These are phyloP conservation scores for Pelargonium myrrhifolium DNA, from an alignment of 441 rosid species.

Conservation along the genomic window DNA sequence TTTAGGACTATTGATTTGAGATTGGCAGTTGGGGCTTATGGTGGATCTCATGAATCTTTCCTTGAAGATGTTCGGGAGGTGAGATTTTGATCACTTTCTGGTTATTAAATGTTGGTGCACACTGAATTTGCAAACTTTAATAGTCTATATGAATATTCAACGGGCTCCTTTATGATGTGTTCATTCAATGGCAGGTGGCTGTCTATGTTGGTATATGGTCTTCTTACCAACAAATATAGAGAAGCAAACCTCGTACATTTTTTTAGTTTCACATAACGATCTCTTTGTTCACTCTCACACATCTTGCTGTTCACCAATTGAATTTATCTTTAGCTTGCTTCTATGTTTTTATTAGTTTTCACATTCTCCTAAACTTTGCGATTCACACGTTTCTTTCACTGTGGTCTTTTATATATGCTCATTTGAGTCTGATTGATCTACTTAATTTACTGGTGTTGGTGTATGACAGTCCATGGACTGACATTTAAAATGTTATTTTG, in stretches of 20 bases:
- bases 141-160: neutral
- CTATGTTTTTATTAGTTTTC: neutral
- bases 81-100: slow-evolving; percentile 18
- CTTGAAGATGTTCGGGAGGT: slow-evolving; percentile 97
- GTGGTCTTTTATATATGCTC: neutral
- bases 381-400: neutral
- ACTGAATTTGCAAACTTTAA: neutral
- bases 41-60: slow-evolving; percentile 83
- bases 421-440: neutral
- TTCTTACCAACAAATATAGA: neutral
- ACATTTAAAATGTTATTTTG: slow-evolving; percentile 30
- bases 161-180: neutral
- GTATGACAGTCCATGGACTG: slow-evolving; percentile 1
- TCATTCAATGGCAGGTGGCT: neutral
- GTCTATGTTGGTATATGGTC: neutral
- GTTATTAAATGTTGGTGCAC: neutral
- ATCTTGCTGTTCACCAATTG: neutral
- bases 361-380: neutral
- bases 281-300: neutral
- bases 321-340: neutral
- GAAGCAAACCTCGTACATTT: neutral
- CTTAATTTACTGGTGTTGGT: slow-evolving; percentile 6
- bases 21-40: slow-evolving; percentile 86
- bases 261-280: neutral
- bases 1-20: slow-evolving; percentile 96